Evolutionary conservation across 2,329 filamentous ascomycete species (phyloP).

Genomic region (Aspergillus chevalieri): DNA sequence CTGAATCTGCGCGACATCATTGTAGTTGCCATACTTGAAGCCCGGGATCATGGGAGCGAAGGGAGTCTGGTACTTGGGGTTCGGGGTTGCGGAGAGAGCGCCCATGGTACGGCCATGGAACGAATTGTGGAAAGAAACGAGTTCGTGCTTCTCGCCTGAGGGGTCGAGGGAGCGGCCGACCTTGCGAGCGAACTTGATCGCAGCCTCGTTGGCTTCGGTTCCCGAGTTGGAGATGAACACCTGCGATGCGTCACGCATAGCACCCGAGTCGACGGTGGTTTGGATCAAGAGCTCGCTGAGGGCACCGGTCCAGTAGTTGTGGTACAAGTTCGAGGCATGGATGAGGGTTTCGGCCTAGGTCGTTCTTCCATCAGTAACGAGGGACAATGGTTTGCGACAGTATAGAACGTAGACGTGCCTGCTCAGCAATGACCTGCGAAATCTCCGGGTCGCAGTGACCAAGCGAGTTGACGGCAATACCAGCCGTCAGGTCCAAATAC

Average conservation of each 20-base stretch:
- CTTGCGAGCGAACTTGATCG: conserved; percentile 94
- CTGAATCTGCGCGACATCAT: conserved; percentile 67
- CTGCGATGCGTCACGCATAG: conserved; percentile 71
- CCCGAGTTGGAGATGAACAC: conserved; percentile 96
- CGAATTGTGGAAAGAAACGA: conserved; percentile 84
- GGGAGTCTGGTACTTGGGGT: conserved; percentile 93
- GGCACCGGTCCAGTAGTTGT: conserved; percentile 90
- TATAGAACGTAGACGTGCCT: conserved; percentile 45
- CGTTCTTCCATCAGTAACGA: conserved; percentile 1
- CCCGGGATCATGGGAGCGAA: conserved; percentile 95
- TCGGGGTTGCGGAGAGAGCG: conserved; percentile 87
- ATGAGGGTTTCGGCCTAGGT: conserved; percentile 63
- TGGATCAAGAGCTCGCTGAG: conserved; percentile 81
- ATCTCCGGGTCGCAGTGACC: conserved; percentile 85
- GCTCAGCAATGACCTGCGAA: conserved; percentile 66
- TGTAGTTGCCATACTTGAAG: conserved; percentile 79
- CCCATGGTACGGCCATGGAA: conserved; percentile 99
- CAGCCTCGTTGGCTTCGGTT: conserved; percentile 94
- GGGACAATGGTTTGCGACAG: neutral
- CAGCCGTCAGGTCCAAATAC: conserved; percentile 92
- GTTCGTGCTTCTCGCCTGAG: conserved; percentile 66
- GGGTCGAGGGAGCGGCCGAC: conserved; percentile 70
- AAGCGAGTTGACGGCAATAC: conserved; percentile 89
- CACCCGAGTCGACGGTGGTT: conserved; percentile 70
- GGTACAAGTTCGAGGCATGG: conserved; percentile 93